A percentile compares a stretch with the other conserved stretches of the same genome.
Conservation (phyloP, 23 red algal genomes). For the Gracilaria gracilis region DNA sequence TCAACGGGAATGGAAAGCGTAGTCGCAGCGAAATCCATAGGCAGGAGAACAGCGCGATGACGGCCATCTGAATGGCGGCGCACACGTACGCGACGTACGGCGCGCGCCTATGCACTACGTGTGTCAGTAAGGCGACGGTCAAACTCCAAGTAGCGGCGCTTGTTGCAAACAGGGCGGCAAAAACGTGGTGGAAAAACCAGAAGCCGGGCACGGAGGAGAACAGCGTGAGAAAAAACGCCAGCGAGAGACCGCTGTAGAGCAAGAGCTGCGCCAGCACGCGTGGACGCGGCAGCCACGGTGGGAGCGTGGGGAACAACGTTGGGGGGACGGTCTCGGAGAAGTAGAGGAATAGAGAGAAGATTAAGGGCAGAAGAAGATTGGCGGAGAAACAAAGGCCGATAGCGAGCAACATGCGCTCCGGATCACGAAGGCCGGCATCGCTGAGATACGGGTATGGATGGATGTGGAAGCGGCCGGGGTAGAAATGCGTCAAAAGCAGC, state of each 20-base stretch:
- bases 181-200: slow-evolving; percentile 54
- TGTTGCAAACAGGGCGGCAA: slow-evolving; percentile 57
- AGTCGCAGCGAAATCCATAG: slow-evolving; percentile 54
- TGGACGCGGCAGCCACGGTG: background rate
- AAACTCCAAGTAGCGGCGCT: slow-evolving; percentile 57
- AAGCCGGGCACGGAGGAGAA: slow-evolving; percentile 58
- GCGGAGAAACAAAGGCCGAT: slow-evolving; percentile 35
- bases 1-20: slow-evolving; percentile 31
- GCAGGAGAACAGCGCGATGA: slow-evolving; percentile 49
- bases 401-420: slow-evolving; percentile 58
- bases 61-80: slow-evolving; percentile 15
- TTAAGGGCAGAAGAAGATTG: slow-evolving; percentile 51
- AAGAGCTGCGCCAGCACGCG: background rate
- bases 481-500: slow-evolving; percentile 66
- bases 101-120: background rate
- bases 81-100: slow-evolving; percentile 2
- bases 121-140: background rate
- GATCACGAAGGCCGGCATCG: slow-evolving; percentile 79
- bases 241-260: slow-evolving; percentile 1
- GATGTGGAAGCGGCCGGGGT: slow-evolving; percentile 70
- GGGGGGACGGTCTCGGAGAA: background rate
- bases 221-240: slow-evolving; percentile 57
- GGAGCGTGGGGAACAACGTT: background rate
- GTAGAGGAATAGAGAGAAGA: slow-evolving; percentile 15
- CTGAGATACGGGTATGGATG: slow-evolving; percentile 68